A percentile compares a stretch with the other conserved stretches of the same genome.
phyloP scores from a whole-genome alignment of 257 asterid species.

The Solanum pimpinellifolium region DNA sequence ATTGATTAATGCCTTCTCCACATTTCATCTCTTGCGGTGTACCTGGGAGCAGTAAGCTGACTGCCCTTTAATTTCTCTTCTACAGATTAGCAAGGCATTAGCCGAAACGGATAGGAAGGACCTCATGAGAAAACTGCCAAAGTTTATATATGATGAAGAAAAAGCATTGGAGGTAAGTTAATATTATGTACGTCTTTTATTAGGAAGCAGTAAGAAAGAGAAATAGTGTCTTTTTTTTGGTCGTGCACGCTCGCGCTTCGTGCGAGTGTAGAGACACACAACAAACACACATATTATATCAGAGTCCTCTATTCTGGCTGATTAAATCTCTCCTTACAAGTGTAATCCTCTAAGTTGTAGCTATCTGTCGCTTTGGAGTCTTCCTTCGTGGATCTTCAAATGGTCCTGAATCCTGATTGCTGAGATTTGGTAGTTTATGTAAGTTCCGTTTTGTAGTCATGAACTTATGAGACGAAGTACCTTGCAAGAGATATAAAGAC shows the following conservation, averaged over 20 bases:
- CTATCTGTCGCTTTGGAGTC: background rate
- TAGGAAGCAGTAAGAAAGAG: background rate
- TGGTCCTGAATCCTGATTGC: background rate
- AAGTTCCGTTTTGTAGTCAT: background rate
- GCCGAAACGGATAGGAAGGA: conserved; percentile 30
- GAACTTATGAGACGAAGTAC: background rate
- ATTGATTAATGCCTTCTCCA: background rate
- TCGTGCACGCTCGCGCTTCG: background rate
- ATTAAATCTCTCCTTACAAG: background rate
- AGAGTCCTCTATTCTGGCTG: background rate
- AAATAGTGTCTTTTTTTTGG: background rate
- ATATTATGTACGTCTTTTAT: background rate
- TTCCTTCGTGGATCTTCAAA: background rate
- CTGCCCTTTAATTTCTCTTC: background rate
- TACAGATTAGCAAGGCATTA: conserved; percentile 34
- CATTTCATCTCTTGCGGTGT: background rate
- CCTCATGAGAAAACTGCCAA: conserved; percentile 33
- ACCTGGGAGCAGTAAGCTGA: background rate
- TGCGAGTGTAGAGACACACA: background rate
- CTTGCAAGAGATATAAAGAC: background rate
- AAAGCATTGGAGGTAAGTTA: conserved; percentile 28
- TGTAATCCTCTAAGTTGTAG: background rate
- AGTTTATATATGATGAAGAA: conserved; percentile 37
- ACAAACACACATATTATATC: background rate
- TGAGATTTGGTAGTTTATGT: background rate